Evolutionary conservation across 2,329 filamentous ascomycete species (phyloP), one percentile per base, ranked within the genome.

Genomic region (Cladosporium halotolerans): DNA sequence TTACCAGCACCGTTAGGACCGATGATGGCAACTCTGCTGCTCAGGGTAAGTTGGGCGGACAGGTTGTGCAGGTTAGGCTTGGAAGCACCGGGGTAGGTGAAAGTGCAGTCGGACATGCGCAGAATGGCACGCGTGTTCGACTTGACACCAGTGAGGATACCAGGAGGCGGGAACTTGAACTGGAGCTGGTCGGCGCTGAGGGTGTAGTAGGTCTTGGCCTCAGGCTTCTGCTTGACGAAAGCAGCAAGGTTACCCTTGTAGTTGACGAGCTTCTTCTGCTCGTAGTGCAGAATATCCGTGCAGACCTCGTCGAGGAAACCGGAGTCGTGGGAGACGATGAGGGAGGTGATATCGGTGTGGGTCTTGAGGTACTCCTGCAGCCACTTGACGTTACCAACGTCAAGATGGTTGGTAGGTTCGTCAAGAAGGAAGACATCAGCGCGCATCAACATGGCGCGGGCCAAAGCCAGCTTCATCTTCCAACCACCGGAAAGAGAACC

Each of bases 381-480:
- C 93, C 93, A 99, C 61, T 88, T 89, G 63, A 99, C 90, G 72
- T 97, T 97, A 66, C 84, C 84, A 64, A 97, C 91, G 70, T 99
- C 93, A 70, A 99, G 78, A 74, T 99, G 93, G 78, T 99, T 99
- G 65, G 93, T 99, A 72, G 93, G 93, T 81, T 99, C 93, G 80
- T 99, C 93, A 54, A 99, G 83, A 48, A 99, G 79, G 55, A 99
- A 81, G 47, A 99, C 91, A 70, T 99, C 93, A n/a, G 93, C 92
- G 67, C 85, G 88, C 79, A 93, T 88, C 66, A 99, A 80, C 91
- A 99, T 97, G 59, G 93, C 93, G 65, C 93, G 84, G 49, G 93
- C 93, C 71, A 99, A 75, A 60, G 93, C 93, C 57, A 99, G 77
- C 83, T 99, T 99, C 93, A 99, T 99, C 82, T 97, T 97, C 93